Conservation (phyloP, 1,284 basidiomycete species). For the Apiotrichum siamense region DNA sequence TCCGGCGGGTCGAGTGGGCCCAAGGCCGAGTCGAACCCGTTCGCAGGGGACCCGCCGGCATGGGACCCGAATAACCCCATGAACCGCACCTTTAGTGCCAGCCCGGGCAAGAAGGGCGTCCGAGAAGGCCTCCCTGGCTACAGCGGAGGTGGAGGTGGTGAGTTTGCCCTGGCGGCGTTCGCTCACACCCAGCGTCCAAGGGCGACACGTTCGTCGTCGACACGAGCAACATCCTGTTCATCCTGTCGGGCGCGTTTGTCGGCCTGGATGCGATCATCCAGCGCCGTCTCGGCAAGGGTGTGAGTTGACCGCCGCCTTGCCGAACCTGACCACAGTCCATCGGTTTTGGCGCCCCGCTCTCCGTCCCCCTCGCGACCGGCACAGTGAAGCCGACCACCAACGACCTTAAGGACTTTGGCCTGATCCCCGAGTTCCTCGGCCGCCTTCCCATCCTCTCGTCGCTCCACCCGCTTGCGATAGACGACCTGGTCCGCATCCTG, state of each 20-base stretch:
- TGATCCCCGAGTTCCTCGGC: slow-evolving; percentile 91
- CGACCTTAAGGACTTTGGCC: slow-evolving; percentile 82
- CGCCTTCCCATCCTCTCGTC: slow-evolving; percentile 82
- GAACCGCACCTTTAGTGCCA: slow-evolving; percentile 30
- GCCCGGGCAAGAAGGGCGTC: slow-evolving; percentile 35
- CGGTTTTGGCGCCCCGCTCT: slow-evolving; percentile 71
- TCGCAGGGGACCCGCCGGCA: slow-evolving; percentile 26
- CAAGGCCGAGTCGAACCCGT: slow-evolving; percentile 20
- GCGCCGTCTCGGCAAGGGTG: slow-evolving; percentile 72
- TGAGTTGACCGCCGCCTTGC: slow-evolving; percentile 49
- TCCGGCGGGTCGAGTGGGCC: slow-evolving; percentile 6
- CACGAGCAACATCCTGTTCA: slow-evolving; percentile 76
- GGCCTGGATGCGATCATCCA: slow-evolving; percentile 79
- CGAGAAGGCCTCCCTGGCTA: slow-evolving; percentile 41
- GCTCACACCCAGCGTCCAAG: slow-evolving; percentile 20
- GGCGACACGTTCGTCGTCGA: slow-evolving; percentile 45
- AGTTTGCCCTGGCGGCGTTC: neutral
- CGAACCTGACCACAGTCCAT: slow-evolving; percentile 58
- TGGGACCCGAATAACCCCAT: slow-evolving; percentile 42
- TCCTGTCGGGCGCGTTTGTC: slow-evolving; percentile 88
- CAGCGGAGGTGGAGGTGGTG: slow-evolving; percentile 33
- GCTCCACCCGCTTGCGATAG: slow-evolving; percentile 63
- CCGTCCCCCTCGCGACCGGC: slow-evolving; percentile 21
- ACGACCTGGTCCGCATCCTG: slow-evolving; percentile 78
- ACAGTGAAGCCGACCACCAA: slow-evolving; percentile 34